Conservation (phyloP, 805 yeast species). For the Yamadazyma insecticola region DNA sequence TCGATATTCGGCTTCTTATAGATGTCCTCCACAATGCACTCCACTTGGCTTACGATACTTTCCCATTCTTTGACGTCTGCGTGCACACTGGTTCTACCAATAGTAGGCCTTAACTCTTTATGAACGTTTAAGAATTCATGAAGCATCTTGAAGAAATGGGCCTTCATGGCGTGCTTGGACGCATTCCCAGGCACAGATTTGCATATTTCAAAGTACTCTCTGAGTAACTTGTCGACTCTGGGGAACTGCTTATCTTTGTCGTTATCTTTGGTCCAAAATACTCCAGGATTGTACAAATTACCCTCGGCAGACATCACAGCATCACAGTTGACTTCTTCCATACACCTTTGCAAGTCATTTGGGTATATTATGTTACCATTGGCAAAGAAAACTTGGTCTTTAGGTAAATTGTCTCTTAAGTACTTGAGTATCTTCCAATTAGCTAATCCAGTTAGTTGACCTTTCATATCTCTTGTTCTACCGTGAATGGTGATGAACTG, state of each 20-base stretch:
- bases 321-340: slow-evolving; percentile 63
- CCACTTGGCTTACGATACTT: slow-evolving; percentile 58
- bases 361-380: slow-evolving; percentile 95
- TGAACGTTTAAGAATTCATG: slow-evolving; percentile 76
- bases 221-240: slow-evolving; percentile 72
- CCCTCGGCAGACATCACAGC: slow-evolving; percentile 99
- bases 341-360: slow-evolving; percentile 71
- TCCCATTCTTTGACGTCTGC: slow-evolving; percentile 41
- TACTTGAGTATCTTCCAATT: slow-evolving; percentile 81
- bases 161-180: slow-evolving; percentile 78
- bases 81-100: slow-evolving; percentile 52
- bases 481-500: slow-evolving; percentile 95
- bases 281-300: slow-evolving; percentile 87
- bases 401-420: slow-evolving; percentile 70
- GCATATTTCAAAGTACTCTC: slow-evolving; percentile 88
- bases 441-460: slow-evolving; percentile 92
- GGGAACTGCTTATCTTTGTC: slow-evolving; percentile 69
- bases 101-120: slow-evolving; percentile 69
- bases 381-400: slow-evolving; percentile 82
- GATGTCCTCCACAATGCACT: slow-evolving; percentile 56
- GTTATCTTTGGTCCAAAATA: slow-evolving; percentile 56
- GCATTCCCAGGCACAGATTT: slow-evolving; percentile 48
- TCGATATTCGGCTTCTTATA: slow-evolving; percentile 48
- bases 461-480: slow-evolving; percentile 95
- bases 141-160: slow-evolving; percentile 84